Evolutionary conservation across 441 rosid genomes (phyloP), one percentile per base, ranked within the genome.

Genomic region (Breynia disticha): DNA sequence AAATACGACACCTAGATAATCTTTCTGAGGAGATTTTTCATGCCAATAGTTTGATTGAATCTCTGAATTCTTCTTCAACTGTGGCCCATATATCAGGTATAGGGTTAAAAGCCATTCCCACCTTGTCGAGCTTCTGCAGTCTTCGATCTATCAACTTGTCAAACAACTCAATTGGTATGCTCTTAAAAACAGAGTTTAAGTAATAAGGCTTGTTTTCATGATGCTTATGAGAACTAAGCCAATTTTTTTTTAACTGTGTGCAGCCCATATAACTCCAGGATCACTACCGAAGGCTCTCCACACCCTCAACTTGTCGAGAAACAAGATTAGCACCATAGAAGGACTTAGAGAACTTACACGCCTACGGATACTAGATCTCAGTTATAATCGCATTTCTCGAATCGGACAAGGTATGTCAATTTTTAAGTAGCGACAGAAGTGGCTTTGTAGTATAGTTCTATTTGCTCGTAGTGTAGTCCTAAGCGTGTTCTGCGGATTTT

Each of bases 231-330:
- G 37, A 28, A 28, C 18, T 46, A 38, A 13, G 10, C 38, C 37
- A 21, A 53, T 53, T 22, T 57, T 44, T 56, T 16, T 4, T 16
- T 21, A n/a, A 45, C 52, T 45, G 7, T 67, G 32, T 63, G 76
- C 87, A 93, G 98, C 73, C 54, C 77, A 70, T 62, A 79, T 88
- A 11, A 68, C 79, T 53, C 71, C 84, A 19, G 90, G 90, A 62
- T 88, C 83, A 18, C 72, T 88, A 56, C 97, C 98, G 4, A 91
- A 82, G 76, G 90, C 95, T 12, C 85, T 93, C 8, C 97, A 88
- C 46, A 67, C 76, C 4, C 77, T 88, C 59, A 68, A 93, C 77
- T 72, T 93, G 21, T 82, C 98, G 3, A 88, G 79, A 68, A 93
- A 93, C 76, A 88, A 78, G 79, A 86, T 88, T 74, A 76, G 53